Base-by-base conservation (phyloP, 1,284 basidiomycete species). In the Sparassis latifolia region DNA sequence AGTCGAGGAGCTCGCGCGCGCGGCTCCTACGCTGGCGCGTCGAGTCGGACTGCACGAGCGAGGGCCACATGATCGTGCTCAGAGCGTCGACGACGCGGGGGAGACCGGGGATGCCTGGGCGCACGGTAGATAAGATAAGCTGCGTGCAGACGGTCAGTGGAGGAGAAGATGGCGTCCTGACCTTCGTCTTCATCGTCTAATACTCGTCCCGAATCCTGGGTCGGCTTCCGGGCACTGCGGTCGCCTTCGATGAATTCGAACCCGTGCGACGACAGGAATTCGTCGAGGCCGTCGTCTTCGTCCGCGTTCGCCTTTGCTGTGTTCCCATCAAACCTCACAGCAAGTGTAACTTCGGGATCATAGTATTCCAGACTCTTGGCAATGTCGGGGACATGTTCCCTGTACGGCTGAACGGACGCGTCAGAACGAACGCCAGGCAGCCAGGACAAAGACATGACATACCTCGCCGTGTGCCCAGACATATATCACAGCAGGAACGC, bases 31-130 rank as follows among this genome's bases (percentile, higher is more conserved):
- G 63, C 10, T 62, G 57, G 37, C 55, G 54, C 5, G 61, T 59
- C 12, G 62, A 55, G 50, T 62, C 65, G 9, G 64, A 61, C 44
- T 66, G 75, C 10, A 78, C 65, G 77, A 91, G 82, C 0, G 83
- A 83, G 3, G 88, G 84, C 88, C 88, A 91, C 84, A 91, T 89
- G 57, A 91, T 82, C 1, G 87, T 89, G 63, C 86, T 85, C 39
- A 91, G 68, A 5, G 88, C 85, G 61, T 89, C 87, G 12, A 87
- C 57, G 9, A 89, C 80, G 29, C 89, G 79, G 38, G 78, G 76
- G 29, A 89, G 72, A 5, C 80, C 76, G 12, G 77, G 79, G 40
- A 83, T 74, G 29, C 71, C 84, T 83, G 52, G 37, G 43, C 20
- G 20, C 38, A 41, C 32, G 12, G 39, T 7, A 30, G 39, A 12